Conservation (phyloP, 2,329 filamentous ascomycete genomes). For the Blastomyces emzantsi region DNA sequence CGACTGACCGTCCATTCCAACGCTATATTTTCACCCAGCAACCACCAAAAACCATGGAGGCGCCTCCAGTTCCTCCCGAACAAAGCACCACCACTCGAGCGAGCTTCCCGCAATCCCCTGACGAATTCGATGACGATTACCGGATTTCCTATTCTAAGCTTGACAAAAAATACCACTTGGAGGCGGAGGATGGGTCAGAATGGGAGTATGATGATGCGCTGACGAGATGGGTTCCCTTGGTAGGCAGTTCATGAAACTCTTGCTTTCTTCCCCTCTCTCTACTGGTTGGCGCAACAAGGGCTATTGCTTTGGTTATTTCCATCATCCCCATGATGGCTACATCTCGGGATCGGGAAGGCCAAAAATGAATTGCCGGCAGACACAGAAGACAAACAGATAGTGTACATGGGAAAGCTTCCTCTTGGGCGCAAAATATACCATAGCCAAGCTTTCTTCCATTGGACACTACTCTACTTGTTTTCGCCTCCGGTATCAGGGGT, state of each 20-base stretch:
- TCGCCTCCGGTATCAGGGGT: slow-evolving; percentile 3
- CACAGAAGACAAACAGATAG: not conserved
- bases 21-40: not conserved
- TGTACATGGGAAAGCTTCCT: not conserved
- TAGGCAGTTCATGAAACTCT: slow-evolving; percentile 28
- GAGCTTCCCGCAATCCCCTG: slow-evolving; percentile 47
- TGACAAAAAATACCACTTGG: slow-evolving; percentile 72
- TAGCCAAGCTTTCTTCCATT: not conserved
- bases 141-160: slow-evolving; percentile 81
- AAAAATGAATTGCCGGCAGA: not conserved
- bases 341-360: not conserved
- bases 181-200: slow-evolving; percentile 74
- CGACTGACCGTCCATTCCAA: not conserved
- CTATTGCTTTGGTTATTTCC: slow-evolving; percentile 1
- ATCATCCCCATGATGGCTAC: not conserved
- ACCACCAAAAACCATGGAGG: slow-evolving; percentile 10
- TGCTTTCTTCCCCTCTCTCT: slow-evolving; percentile 12
- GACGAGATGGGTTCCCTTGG: slow-evolving; percentile 66
- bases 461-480: not conserved
- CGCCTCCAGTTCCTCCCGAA: slow-evolving; percentile 3
- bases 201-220: slow-evolving; percentile 68
- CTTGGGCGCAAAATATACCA: not conserved
- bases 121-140: slow-evolving; percentile 65
- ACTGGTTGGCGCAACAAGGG: not conserved
- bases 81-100: slow-evolving; percentile 8